Conservation (phyloP, 805 yeast genomes). For the Suhomyces faveliae region DNA sequence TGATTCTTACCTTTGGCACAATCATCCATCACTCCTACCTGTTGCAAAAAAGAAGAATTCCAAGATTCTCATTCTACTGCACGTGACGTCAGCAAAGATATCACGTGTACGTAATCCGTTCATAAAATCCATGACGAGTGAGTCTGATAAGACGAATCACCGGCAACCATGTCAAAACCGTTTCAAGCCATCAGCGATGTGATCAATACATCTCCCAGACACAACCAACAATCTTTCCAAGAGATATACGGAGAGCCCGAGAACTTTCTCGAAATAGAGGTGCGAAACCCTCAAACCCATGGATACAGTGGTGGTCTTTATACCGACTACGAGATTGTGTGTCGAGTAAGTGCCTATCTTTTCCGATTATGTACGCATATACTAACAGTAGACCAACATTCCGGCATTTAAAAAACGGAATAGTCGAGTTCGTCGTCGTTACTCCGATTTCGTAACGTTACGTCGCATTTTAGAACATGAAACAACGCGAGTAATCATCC, state of each 20-base stretch:
- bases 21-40: too few relatives aligned
- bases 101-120: not conserved
- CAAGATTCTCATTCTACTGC: too few relatives aligned
- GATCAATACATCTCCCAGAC: slow-evolving; percentile 36
- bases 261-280: slow-evolving; percentile 86
- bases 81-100: not conserved
- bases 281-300: slow-evolving; percentile 74
- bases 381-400: slow-evolving; percentile 61
- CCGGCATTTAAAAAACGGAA: slow-evolving; percentile 73
- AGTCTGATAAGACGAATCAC: not conserved
- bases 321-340: slow-evolving; percentile 89
- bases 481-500: slow-evolving; percentile 75
- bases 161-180: slow-evolving; percentile 31
- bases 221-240: slow-evolving; percentile 60
- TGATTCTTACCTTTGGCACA: too few relatives aligned
- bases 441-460: slow-evolving; percentile 85
- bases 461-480: slow-evolving; percentile 73
- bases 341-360: slow-evolving; percentile 45
- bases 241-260: slow-evolving; percentile 94
- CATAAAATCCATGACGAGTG: not conserved
- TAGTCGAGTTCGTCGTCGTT: slow-evolving; percentile 77
- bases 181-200: slow-evolving; percentile 46
- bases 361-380: not conserved
- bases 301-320: slow-evolving; percentile 62
- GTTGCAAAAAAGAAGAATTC: too few relatives aligned